Evolutionary conservation across 192 early-diverging fungal species (phyloP), one percentile per base, ranked within the genome.

Genomic region (Gonapodya prolifera): DNA sequence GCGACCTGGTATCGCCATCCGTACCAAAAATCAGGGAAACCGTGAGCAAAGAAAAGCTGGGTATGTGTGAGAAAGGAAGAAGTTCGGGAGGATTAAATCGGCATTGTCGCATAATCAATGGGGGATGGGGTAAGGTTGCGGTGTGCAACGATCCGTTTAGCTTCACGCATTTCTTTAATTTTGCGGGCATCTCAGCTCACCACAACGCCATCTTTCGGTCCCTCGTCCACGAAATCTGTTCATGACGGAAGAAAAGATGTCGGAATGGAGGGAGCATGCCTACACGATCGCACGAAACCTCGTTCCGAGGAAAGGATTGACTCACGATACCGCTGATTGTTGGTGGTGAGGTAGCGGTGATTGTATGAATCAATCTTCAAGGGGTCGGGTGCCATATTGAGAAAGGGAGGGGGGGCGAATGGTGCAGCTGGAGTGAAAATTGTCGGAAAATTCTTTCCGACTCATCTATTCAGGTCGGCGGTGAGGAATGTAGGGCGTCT

Each of bases 1-100:
- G 71, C 8, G 8, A 73, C 71, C 31, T 73, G 71, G 71, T 73
- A 32, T 2, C 71, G 71, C 71, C 71, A 73, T 2, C 71, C 71
- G 71, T 73, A 73, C 71, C 71, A 73, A 29, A 73, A 73, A 18
- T 73, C 28, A 18, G 28, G 71, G 18, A 18, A 32, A 32, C 28
- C 71, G 28, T 18, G 71, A 32, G 71, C 71, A 29, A 32, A 32
- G 31, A 73, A 32, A 29, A 32, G 71, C 28, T 73, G 13, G 45
- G 45, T 69, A n/a, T n/a, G n/a, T n/a, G n/a, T n/a, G n/a, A n/a
- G n/a, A n/a, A n/a, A n/a, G n/a, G n/a, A n/a, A n/a, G n/a, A n/a
- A n/a, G n/a, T n/a, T n/a, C n/a, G n/a, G n/a, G n/a, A n/a, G n/a
- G n/a, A n/a, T n/a, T n/a, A n/a, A n/a, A n/a, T n/a, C n/a, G n/a